These are phyloP conservation scores for Tremellales sp. DNA, from an alignment of 1,284 basidiomycete genomes.

Conservation along the genomic window DNA sequence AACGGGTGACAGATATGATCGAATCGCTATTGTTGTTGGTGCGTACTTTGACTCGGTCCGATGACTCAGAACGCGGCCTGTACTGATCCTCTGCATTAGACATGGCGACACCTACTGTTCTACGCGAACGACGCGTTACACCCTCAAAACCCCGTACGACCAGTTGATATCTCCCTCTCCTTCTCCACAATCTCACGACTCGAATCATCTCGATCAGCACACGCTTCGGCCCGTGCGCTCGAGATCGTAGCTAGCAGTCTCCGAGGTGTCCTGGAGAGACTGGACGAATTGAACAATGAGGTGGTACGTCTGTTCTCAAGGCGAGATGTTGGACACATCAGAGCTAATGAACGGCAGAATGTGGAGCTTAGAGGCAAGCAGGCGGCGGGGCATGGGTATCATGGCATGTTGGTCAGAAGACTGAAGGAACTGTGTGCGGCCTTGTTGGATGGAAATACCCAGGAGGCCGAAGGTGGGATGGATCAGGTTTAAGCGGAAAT, in stretches of 20 bases:
- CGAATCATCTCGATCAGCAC: constrained; percentile 18
- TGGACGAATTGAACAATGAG: constrained; percentile 41
- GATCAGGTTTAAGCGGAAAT: background rate
- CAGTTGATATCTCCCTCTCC: constrained; percentile 27
- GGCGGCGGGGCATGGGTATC: constrained; percentile 32
- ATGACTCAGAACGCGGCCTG: background rate
- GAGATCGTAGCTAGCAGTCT: constrained; percentile 37
- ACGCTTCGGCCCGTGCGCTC: constrained; percentile 23
- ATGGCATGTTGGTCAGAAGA: constrained; percentile 41
- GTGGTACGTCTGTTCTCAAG: constrained; percentile 19
- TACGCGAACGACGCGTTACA: constrained; percentile 47
- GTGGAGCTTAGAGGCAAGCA: constrained; percentile 22
- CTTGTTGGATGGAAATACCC: constrained; percentile 10
- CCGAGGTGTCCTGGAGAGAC: constrained; percentile 36
- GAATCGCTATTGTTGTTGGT: constrained; percentile 75
- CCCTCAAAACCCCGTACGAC: constrained; percentile 23
- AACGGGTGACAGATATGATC: constrained; percentile 57
- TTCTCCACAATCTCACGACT: constrained; percentile 8
- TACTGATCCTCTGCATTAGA: constrained; percentile 13
- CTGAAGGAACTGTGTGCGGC: constrained; percentile 41
- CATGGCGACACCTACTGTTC: constrained; percentile 75
- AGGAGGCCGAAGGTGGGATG: background rate
- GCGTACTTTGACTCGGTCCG: background rate
- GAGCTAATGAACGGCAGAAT: constrained; percentile 16
- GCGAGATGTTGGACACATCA: background rate